These are phyloP conservation scores for Diplodia seriata DNA, from an alignment of 2,329 filamentous ascomycete genomes.

Conservation along the genomic window DNA sequence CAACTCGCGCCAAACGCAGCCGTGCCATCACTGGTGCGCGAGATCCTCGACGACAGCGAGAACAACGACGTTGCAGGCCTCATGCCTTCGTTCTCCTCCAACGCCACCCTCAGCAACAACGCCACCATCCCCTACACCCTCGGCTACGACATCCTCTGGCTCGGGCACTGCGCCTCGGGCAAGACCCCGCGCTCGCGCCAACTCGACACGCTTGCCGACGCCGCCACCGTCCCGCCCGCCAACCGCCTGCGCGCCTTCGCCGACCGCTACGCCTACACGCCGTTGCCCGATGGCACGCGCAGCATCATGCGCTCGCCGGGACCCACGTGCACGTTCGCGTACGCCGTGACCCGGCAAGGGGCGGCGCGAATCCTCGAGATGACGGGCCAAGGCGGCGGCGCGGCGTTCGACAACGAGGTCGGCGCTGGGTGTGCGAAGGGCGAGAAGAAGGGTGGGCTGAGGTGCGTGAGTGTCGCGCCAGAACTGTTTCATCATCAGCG, in stretches of 20 bases:
- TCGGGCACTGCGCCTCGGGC: conserved; percentile 46
- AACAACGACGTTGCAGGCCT: background rate
- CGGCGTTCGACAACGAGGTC: conserved; percentile 30
- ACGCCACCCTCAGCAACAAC: background rate
- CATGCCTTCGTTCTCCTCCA: background rate
- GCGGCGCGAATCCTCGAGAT: conserved; percentile 39
- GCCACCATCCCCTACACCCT: conserved; percentile 40
- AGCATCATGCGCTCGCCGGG: conserved; percentile 31
- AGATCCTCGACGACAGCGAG: conserved; percentile 4
- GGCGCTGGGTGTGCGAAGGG: conserved; percentile 17
- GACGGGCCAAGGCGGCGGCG: conserved; percentile 3
- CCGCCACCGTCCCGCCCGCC: conserved; percentile 36
- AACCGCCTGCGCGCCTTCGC: conserved; percentile 36
- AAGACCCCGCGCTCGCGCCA: conserved; percentile 35
- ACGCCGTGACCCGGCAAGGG: conserved; percentile 34
- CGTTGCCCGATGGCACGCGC: conserved; percentile 36
- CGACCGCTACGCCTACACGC: conserved; percentile 36
- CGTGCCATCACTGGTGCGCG: conserved; percentile 9
- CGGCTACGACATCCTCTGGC: conserved; percentile 48
- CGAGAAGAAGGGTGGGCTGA: conserved; percentile 33
- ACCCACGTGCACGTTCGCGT: conserved; percentile 33
- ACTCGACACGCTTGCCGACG: conserved; percentile 30
- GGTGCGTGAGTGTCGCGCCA: conserved; percentile 42
- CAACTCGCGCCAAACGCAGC: conserved; percentile 33
- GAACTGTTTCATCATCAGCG: conserved; percentile 39